These are phyloP conservation scores for Brassica rapa DNA, from an alignment of 345 rosid species.

Conservation along the genomic window DNA sequence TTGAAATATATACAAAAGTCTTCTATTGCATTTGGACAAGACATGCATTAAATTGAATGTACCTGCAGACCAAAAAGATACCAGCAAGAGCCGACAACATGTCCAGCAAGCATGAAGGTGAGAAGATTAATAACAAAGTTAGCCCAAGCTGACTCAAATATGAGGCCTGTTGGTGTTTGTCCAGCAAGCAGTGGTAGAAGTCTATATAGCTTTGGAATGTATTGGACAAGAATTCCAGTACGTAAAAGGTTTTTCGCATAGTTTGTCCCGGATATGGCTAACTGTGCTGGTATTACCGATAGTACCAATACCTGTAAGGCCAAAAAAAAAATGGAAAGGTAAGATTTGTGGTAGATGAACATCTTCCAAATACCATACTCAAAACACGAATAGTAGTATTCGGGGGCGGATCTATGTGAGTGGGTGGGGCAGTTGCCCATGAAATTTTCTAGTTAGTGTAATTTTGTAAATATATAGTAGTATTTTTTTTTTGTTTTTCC, in stretches of 20 bases:
- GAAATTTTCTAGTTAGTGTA: too few relatives aligned
- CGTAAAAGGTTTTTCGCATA: background rate
- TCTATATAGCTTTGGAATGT: background rate
- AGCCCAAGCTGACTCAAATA: conserved; percentile 6
- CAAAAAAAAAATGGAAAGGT: background rate
- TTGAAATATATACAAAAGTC: background rate
- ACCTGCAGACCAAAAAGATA: conserved; percentile 91
- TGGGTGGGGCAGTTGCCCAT: background rate
- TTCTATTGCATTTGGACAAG: conserved; percentile 2
- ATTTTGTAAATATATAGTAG: too few relatives aligned
- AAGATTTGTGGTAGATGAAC: background rate
- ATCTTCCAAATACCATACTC: background rate
- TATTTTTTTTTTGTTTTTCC: too few relatives aligned
- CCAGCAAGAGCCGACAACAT: conserved; percentile 83
- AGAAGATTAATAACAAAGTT: conserved; percentile 4
- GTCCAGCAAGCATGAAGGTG: conserved; percentile 60
- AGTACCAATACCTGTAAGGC: background rate
- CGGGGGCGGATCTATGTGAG: background rate
- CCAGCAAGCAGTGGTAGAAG: background rate
- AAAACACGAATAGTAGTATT: background rate
- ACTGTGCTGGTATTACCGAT: background rate
- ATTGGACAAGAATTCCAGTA: background rate
- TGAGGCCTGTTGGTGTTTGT: background rate
- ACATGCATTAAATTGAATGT: conserved; percentile 5
- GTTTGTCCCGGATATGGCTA: background rate